Evolutionary conservation across 1,284 basidiomycete species (phyloP).

Genomic region (Cutaneotrichosporon cavernicola): DNA sequence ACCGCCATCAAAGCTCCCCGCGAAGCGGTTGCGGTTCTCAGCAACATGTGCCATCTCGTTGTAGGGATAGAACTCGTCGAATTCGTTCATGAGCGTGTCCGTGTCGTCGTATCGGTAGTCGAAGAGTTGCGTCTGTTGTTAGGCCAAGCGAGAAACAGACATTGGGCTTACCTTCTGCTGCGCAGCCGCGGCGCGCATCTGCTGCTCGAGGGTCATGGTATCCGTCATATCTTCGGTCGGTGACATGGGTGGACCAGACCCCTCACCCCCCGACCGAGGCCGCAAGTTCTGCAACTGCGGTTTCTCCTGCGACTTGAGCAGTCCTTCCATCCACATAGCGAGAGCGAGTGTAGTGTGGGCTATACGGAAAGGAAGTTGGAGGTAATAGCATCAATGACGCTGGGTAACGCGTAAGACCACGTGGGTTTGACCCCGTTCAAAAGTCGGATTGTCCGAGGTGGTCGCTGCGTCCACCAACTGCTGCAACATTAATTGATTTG

Average conservation of each 20-base stretch:
- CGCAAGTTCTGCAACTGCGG: constrained; percentile 5
- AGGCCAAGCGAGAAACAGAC: background rate
- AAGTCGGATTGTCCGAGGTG: constrained; percentile 17
- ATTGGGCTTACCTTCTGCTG: constrained; percentile 39
- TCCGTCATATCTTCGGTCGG: constrained; percentile 28
- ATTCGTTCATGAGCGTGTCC: constrained; percentile 90
- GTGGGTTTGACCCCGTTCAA: constrained; percentile 19
- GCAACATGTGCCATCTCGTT: constrained; percentile 88
- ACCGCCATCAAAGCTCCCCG: constrained; percentile 68
- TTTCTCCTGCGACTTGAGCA: constrained; percentile 8
- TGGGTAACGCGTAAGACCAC: background rate
- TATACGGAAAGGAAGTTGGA: background rate
- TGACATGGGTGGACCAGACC: constrained; percentile 17
- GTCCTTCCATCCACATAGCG: constrained; percentile 7
- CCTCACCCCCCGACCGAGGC: constrained; percentile 22
- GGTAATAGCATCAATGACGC: background rate
- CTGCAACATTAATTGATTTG: background rate
- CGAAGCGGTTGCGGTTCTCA: constrained; percentile 84
- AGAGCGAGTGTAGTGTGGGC: background rate
- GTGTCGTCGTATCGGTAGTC: constrained; percentile 93
- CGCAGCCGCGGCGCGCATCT: constrained; percentile 32
- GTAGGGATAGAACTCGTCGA: constrained; percentile 98
- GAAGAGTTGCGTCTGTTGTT: constrained; percentile 68
- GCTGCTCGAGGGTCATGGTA: constrained; percentile 40
- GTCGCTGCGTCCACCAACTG: background rate